Percentiles rank a stretch among this genome's conserved stretches.
phyloP scores from a whole-genome alignment of 2,329 filamentous ascomycete genomes.

The Aspergillus fructus region DNA sequence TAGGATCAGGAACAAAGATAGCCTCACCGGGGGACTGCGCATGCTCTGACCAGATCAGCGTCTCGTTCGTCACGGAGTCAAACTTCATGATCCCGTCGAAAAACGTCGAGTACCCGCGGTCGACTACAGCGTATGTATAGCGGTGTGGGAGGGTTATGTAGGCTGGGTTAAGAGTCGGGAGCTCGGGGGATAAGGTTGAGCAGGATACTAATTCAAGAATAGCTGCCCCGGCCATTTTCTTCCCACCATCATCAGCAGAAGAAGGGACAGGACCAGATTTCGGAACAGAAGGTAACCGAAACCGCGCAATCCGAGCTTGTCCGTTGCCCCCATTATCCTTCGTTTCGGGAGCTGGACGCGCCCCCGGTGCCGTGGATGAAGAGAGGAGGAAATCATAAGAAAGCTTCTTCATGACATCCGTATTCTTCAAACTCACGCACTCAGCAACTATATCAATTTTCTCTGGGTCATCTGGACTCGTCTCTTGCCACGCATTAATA shows the following conservation, averaged over 20 bases:
- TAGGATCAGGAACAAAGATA: slow-evolving; percentile 49
- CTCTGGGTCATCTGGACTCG: slow-evolving; percentile 30
- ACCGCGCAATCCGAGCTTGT: slow-evolving; percentile 32
- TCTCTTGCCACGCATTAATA: slow-evolving; percentile 73
- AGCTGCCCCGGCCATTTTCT: slow-evolving; percentile 7
- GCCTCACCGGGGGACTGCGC: slow-evolving; percentile 55
- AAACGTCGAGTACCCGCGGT: slow-evolving; percentile 50
- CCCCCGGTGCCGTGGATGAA: slow-evolving; percentile 45
- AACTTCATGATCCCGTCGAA: slow-evolving; percentile 55
- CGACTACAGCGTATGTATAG: slow-evolving; percentile 50
- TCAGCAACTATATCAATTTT: slow-evolving; percentile 63
- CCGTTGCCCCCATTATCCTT: slow-evolving; percentile 20
- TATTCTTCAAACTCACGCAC: slow-evolving; percentile 61
- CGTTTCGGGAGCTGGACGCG: slow-evolving; percentile 25
- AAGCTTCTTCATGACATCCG: slow-evolving; percentile 64
- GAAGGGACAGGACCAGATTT: slow-evolving; percentile 2
- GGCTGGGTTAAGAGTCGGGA: slow-evolving; percentile 52
- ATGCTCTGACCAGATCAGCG: slow-evolving; percentile 46
- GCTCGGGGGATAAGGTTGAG: slow-evolving; percentile 38
- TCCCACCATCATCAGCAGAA: background rate
- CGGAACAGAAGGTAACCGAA: slow-evolving; percentile 38
- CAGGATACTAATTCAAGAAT: slow-evolving; percentile 28
- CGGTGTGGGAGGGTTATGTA: slow-evolving; percentile 47
- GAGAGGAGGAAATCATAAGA: slow-evolving; percentile 70
- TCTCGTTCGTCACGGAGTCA: slow-evolving; percentile 46